phyloP scores from a whole-genome alignment of 108 stramenopile species.

The Epithemia pelagica region DNA sequence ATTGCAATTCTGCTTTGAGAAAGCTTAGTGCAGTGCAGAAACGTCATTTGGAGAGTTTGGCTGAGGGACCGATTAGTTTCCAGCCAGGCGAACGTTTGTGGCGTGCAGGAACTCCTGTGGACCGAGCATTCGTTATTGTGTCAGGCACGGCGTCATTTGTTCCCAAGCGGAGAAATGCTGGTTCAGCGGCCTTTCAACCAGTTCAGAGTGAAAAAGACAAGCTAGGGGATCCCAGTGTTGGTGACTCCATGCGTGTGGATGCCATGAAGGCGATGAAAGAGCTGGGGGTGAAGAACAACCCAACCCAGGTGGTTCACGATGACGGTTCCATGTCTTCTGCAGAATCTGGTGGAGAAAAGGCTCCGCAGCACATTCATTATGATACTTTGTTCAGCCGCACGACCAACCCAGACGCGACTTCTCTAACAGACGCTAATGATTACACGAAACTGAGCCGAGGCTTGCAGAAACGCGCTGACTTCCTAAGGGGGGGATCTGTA shows the following conservation, averaged over 20 bases:
- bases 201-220: slow-evolving; percentile 1
- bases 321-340: slow-evolving; percentile 3
- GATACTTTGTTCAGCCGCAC: slow-evolving; percentile 35
- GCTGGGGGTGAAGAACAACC: slow-evolving; percentile 12
- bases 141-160: slow-evolving; percentile 78
- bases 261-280: slow-evolving; percentile 44
- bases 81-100: slow-evolving; percentile 73
- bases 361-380: slow-evolving; percentile 17
- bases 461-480: slow-evolving; percentile 56
- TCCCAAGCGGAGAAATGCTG: slow-evolving; percentile 53
- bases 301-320: slow-evolving; percentile 6
- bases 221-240: neutral
- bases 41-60: slow-evolving; percentile 76
- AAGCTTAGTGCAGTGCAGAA: slow-evolving; percentile 82
- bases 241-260: slow-evolving; percentile 25
- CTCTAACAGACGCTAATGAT: slow-evolving; percentile 42
- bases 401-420: neutral
- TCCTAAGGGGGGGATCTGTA: slow-evolving; percentile 8
- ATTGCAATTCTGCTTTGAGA: slow-evolving; percentile 71
- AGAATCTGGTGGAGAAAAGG: slow-evolving; percentile 24
- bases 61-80: slow-evolving; percentile 65
- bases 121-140: slow-evolving; percentile 75
- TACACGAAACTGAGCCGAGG: slow-evolving; percentile 50
- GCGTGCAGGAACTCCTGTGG: slow-evolving; percentile 66
- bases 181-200: slow-evolving; percentile 21